A percentile compares a stretch with the other conserved stretches of the same genome.
Conservation (phyloP, 352 stramenopile genomes). For the Phytopythium sindhum region DNA sequence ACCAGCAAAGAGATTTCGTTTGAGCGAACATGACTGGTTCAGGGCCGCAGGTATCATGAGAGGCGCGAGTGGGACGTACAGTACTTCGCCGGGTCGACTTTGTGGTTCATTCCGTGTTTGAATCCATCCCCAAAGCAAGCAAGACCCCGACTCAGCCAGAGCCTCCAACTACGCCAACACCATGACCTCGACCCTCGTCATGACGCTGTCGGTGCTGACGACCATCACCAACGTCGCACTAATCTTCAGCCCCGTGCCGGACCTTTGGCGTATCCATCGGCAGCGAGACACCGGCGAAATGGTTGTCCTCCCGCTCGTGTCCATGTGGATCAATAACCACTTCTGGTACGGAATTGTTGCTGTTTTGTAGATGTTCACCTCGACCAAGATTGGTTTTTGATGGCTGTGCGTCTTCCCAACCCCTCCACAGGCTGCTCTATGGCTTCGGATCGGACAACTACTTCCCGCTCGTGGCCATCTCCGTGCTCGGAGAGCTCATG, state of each 20-base stretch:
- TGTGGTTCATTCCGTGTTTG: no score
- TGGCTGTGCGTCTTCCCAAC: not conserved
- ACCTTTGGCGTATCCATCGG: constrained; percentile 18
- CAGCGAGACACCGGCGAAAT: constrained; percentile 19
- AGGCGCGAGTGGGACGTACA: no score
- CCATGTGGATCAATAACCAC: constrained; percentile 31
- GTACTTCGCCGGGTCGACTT: no score
- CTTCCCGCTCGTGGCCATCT: constrained; percentile 1
- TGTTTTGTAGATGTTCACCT: not conserved
- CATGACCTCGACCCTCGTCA: no score
- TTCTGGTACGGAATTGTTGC: constrained; percentile 10
- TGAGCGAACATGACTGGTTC: no score
- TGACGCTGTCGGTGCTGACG: constrained; percentile 11
- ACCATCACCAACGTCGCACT: constrained; percentile 19
- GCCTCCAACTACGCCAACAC: no score
- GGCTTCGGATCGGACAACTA: not conserved
- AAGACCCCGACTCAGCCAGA: no score
- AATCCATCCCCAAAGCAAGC: no score
- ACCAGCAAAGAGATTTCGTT: no score
- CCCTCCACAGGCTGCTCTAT: not conserved
- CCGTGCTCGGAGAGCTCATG: not conserved
- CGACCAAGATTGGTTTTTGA: constrained; percentile 23
- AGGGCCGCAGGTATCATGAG: no score
- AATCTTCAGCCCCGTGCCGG: constrained; percentile 19
- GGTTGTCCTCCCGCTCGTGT: constrained; percentile 18